These are phyloP conservation scores for Fusarium citri DNA, from an alignment of 2,329 filamentous ascomycete species.

Conservation along the genomic window DNA sequence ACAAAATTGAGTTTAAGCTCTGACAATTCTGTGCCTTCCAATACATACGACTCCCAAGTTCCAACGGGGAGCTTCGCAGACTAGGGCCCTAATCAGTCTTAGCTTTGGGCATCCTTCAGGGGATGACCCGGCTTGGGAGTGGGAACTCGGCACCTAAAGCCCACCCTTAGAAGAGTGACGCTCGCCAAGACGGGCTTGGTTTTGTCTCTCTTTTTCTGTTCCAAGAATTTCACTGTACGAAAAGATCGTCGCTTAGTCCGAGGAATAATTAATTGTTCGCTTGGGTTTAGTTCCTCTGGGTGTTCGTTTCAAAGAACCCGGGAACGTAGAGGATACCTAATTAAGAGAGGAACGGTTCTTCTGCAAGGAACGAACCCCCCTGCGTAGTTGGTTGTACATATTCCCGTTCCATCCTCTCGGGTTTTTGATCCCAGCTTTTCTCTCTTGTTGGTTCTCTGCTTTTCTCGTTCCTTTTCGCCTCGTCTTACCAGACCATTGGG, in stretches of 20 bases:
- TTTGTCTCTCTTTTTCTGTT: background rate
- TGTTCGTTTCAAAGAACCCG: background rate
- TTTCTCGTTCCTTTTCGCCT: background rate
- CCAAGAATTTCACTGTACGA: background rate
- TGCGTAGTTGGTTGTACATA: constrained; percentile 23
- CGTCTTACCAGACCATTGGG: background rate
- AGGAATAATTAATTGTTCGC: background rate
- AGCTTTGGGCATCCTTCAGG: background rate
- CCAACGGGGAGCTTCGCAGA: background rate
- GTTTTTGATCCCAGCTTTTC: background rate
- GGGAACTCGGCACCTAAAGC: background rate
- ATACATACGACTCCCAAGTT: background rate
- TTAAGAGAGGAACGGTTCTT: background rate
- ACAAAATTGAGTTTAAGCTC: constrained; percentile 1
- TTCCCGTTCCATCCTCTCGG: constrained; percentile 8
- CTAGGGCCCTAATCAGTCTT: background rate
- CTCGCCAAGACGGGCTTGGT: background rate
- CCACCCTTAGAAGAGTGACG: background rate
- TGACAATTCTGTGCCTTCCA: background rate
- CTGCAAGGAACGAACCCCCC: background rate
- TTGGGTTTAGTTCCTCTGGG: background rate
- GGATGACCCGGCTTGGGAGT: background rate
- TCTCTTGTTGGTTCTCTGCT: background rate
- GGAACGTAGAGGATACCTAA: background rate
- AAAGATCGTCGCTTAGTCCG: background rate